Evolutionary conservation across 2,329 filamentous ascomycete genomes (phyloP).

Genomic region (Triangularia setosa): DNA sequence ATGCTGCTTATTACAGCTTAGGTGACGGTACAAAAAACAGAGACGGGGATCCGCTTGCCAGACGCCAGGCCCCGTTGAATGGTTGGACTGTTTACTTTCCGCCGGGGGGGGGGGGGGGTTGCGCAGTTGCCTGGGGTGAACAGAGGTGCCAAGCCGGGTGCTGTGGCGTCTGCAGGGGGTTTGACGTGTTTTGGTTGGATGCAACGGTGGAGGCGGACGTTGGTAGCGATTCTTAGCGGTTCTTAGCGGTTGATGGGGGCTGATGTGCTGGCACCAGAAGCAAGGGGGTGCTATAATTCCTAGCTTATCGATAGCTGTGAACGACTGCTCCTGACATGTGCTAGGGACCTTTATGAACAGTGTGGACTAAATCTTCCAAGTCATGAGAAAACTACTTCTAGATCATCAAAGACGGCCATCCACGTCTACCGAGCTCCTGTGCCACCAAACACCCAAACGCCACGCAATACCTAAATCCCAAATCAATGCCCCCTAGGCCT

Average conservation of each 20-base stretch:
- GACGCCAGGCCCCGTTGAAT: neutral
- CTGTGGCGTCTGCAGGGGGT: neutral
- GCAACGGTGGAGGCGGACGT: neutral
- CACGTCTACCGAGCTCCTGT: neutral
- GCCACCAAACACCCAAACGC: neutral
- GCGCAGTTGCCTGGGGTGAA: neutral
- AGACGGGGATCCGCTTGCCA: neutral
- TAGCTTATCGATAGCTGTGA: neutral
- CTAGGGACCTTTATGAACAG: neutral
- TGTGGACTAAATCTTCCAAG: no score
- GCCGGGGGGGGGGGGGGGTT: neutral
- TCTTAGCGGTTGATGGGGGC: neutral
- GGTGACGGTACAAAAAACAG: neutral
- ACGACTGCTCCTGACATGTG: neutral
- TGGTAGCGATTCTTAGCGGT: neutral
- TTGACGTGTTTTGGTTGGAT: neutral
- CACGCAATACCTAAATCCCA: neutral
- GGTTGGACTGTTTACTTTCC: neutral
- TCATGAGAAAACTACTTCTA: no score
- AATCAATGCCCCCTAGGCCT: slow-evolving; percentile 18
- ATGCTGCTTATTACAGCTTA: no score
- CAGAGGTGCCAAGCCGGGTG: neutral
- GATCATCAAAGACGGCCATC: neutral
- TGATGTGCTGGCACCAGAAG: neutral
- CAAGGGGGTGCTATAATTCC: neutral